Evolutionary conservation across 2,329 filamentous ascomycete genomes (phyloP), one percentile per base, ranked within the genome.

Genomic region (Cryphonectria naterciae): DNA sequence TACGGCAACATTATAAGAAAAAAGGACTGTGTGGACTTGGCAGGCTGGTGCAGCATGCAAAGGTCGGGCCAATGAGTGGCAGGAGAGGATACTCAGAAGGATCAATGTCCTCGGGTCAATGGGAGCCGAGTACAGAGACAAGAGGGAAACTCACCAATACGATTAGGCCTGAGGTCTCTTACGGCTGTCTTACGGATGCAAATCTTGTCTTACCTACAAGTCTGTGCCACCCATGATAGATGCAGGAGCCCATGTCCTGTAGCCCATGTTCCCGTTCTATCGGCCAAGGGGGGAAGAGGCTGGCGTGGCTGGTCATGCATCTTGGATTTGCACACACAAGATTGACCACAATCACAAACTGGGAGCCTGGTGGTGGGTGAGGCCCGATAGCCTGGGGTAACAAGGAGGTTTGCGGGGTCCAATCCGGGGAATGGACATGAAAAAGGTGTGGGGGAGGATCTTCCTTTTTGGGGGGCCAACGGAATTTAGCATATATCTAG

Each of bases 81-180:
- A 41, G 41, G n/a, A 64, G 61, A 52, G 25, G 17, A 49, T 49
- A 15, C 25, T 11, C 62, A 49, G 62, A 65, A 37, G 63, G 60
- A 41, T 22, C 37, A 41, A 39, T 52, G 41, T n/a, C 17, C 28
- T 65, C 63, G 63, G 63, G 41, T 49, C 43, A 65, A 65, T 54
- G 46, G 8, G 19, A 65, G 43, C 63, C 63, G 63, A 65, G 63
- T 54, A 22, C 46, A 49, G 25, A 52, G 63, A 62, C 35, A 54
- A 7, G 43, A 37, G n/a, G 28, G 28, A 17, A 13, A 10, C 41
- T 49, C 63, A 37, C n/a, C 41, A 46, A 17, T 8, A 54, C 4
- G 41, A 32, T 35, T 35, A n/a, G 28, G 25, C 63, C 41, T 65
- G 28, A 6, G 19, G 25, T 5, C n/a, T 17, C 46, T 54, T 37